Conservation (phyloP, 768 basidiomycete genomes). For the Termitomyces sp. region DNA sequence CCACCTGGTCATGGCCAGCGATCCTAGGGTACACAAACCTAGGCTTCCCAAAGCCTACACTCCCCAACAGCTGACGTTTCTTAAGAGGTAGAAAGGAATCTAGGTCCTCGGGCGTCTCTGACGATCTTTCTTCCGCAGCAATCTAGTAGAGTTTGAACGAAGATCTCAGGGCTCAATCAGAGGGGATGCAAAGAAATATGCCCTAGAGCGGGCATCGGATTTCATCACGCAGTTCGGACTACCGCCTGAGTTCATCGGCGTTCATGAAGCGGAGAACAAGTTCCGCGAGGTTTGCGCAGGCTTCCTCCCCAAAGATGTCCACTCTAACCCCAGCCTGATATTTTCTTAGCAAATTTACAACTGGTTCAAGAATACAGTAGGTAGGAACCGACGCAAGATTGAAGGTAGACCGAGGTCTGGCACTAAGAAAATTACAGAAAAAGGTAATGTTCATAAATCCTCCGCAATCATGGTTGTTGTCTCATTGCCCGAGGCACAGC, state of each 20-base stretch:
- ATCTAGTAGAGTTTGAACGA: slow-evolving; percentile 52
- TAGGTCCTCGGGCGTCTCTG: slow-evolving; percentile 3
- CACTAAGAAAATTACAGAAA: slow-evolving; percentile 46
- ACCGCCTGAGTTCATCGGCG: slow-evolving; percentile 45
- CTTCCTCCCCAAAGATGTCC: not conserved
- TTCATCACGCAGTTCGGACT: slow-evolving; percentile 56
- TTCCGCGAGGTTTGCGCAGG: slow-evolving; percentile 49
- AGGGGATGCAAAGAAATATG: slow-evolving; percentile 68
- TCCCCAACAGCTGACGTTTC: slow-evolving; percentile 55
- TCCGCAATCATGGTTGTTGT: slow-evolving; percentile 1
- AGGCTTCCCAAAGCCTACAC: slow-evolving; percentile 61
- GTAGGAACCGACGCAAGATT: slow-evolving; percentile 50
- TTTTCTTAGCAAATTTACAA: slow-evolving; percentile 59
- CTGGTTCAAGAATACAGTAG: slow-evolving; percentile 70
- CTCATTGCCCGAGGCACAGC: slow-evolving; percentile 6
- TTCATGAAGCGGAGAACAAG: slow-evolving; percentile 52
- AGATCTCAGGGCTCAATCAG: slow-evolving; percentile 52
- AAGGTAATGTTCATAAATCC: slow-evolving; percentile 26
- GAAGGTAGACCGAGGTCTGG: slow-evolving; percentile 46
- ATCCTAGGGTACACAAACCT: slow-evolving; percentile 63
- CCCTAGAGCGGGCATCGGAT: slow-evolving; percentile 54
- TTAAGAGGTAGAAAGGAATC: slow-evolving; percentile 34
- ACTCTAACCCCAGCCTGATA: slow-evolving; percentile 11
- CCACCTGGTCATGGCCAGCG: slow-evolving; percentile 33
- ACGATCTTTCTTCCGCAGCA: slow-evolving; percentile 22